Conservation (phyloP, 176 grass and related monocot species). For the Metroxylon sagu region DNA sequence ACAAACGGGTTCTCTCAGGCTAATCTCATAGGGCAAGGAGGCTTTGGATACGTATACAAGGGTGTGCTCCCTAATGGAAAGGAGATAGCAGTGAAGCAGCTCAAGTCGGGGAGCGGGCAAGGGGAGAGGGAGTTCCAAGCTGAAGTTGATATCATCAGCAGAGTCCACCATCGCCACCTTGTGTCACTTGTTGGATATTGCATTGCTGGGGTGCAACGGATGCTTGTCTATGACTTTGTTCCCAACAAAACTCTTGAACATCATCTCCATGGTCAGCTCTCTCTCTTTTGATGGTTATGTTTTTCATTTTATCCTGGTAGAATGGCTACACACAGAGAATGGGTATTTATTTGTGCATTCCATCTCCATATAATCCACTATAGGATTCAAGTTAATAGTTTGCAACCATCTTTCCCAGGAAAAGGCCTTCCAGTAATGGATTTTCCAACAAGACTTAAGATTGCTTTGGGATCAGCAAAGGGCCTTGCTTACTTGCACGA, state of each 20-base stretch:
- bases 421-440: conserved; percentile 59
- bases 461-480: conserved; percentile 85
- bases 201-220: conserved; percentile 53
- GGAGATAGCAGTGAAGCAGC: conserved; percentile 87
- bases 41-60: conserved; percentile 81
- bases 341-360: too few species aligned
- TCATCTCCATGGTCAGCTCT: conserved; percentile 56
- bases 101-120: conserved; percentile 90
- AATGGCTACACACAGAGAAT: too few species aligned
- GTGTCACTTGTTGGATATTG: conserved; percentile 96
- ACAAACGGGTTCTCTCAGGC: conserved; percentile 52
- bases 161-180: conserved; percentile 92
- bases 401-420: conserved; percentile 18
- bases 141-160: conserved; percentile 97
- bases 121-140: conserved; percentile 99
- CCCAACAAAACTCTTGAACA: conserved; percentile 72
- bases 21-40: conserved; percentile 81
- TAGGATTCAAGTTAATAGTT: background rate
- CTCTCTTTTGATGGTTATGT: background rate
- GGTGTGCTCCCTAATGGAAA: conserved; percentile 71
- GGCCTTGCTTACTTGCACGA: conserved; percentile 95
- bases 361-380: too few species aligned
- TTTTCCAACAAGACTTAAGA: conserved; percentile 62
- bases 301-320: background rate
- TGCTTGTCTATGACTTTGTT: conserved; percentile 93